Evolutionary conservation across 441 rosid species (phyloP).

Genomic region (Viola pubescens): DNA sequence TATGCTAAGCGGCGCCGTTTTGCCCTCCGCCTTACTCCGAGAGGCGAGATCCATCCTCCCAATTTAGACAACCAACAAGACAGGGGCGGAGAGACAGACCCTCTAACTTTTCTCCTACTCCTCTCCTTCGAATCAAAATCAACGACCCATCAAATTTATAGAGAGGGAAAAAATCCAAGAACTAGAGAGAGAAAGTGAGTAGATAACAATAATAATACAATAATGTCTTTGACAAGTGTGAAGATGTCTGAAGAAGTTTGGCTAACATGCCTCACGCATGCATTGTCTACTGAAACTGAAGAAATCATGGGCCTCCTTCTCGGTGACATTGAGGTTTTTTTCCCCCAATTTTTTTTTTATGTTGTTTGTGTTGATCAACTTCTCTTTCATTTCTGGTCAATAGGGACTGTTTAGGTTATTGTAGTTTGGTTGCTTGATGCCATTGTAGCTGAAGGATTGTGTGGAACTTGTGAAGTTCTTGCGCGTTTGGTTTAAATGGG

Average conservation of each 20-base stretch:
- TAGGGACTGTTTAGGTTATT: not conserved
- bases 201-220: not conserved
- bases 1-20: too few relatives aligned
- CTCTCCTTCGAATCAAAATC: too few relatives aligned
- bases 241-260: conserved; percentile 90
- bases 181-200: too few relatives aligned
- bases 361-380: not conserved
- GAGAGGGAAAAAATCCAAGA: too few relatives aligned
- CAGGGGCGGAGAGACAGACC: too few relatives aligned
- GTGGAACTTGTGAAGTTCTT: not conserved
- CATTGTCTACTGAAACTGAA: conserved; percentile 94
- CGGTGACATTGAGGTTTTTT: conserved; percentile 77
- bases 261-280: conserved; percentile 90
- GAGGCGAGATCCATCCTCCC: too few relatives aligned
- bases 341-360: not conserved
- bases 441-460: not conserved
- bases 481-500: not conserved
- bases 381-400: not conserved
- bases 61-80: too few relatives aligned
- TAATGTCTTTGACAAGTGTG: conserved; percentile 71
- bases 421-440: not conserved
- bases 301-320: conserved; percentile 99
- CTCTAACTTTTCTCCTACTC: too few relatives aligned
- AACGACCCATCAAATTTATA: too few relatives aligned
- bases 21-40: too few relatives aligned